phyloP scores from a whole-genome alignment of 2,329 filamentous ascomycete genomes.

The Trichophyton benhamiae region DNA sequence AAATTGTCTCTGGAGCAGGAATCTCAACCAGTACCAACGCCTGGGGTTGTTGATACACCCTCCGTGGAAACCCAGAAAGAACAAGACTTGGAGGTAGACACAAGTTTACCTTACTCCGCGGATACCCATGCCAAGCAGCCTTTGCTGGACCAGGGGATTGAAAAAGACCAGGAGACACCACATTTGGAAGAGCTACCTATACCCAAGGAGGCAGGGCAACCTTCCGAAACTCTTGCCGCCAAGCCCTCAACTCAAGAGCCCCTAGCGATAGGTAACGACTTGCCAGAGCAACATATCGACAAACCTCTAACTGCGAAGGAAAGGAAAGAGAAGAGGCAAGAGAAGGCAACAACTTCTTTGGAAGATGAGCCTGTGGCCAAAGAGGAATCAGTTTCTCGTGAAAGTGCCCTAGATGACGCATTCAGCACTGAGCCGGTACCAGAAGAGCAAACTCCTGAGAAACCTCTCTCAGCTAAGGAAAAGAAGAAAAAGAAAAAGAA shows the following conservation, averaged over 20 bases:
- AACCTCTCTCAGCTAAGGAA: background rate
- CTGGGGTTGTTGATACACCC: background rate
- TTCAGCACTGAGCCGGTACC: background rate
- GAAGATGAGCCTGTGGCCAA: too few species aligned
- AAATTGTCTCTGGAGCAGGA: background rate
- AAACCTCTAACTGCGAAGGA: too few species aligned
- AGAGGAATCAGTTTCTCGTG: too few species aligned
- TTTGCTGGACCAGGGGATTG: background rate
- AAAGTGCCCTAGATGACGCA: too few species aligned
- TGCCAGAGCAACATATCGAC: too few species aligned
- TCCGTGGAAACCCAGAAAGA: background rate
- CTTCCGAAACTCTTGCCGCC: background rate
- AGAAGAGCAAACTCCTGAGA: background rate
- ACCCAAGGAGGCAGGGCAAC: background rate
- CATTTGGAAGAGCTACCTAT: background rate
- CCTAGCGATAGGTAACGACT: too few species aligned
- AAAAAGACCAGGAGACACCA: background rate
- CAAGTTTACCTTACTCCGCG: background rate
- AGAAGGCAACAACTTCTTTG: too few species aligned
- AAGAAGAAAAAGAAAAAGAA: constrained; percentile 11
- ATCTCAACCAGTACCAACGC: background rate
- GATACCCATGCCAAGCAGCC: background rate
- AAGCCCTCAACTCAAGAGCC: background rate
- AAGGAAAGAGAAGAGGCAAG: too few species aligned
- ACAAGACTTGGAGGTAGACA: background rate